Evolutionary conservation across 768 basidiomycete species (phyloP), one percentile per base, ranked within the genome.

Genomic region (Boletus rex-veris): DNA sequence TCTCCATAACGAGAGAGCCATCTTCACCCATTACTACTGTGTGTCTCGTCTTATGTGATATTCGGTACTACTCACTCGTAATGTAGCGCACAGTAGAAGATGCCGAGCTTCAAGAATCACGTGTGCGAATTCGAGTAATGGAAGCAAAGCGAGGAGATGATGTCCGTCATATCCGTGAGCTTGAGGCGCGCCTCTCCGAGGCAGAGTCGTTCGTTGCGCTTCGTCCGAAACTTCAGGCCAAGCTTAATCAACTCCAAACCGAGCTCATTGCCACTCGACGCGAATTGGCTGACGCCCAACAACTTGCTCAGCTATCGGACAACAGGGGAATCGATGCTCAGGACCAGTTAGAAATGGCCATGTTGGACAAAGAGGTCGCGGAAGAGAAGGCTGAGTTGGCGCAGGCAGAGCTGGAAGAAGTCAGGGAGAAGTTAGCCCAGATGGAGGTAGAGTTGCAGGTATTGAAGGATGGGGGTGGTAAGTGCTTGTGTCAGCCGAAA

Each of bases 291-390:
- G 92, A 96, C 60, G 72, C 84, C 8, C 79, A 88, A 55, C 87
- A 92, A 54, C 75, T 92, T n/a, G 77, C 84, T 0, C 79, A 85
- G 33, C 74, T 92, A 33, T 75, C 85, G 0, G 90, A 95, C 58
- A 74, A 73, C 15, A 79, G 89, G 21, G 75, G 90, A 1, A 72
- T 85, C 3, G 96, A 98, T 67, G 68, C 87, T 1, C 83, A 89
- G 48, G 96, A 98, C 53, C 91, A 95, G 65, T 73, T 98, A 37
- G 97, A 99, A 74, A 93, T 98, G 88, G 79, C 85, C 3, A 90
- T 90, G 80, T 73, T 99, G 61, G 97, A 99, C 68, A 93, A 92
- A 72, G 97, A 99, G 69, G 85, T 98, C 37, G 95, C 96, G 0
- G 97, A 98, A 66, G 96, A 98, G 70, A 83, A 84, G 54, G 86